Base-by-base conservation (phyloP, 108 stramenopile species). In the Nitzschia sp. region DNA sequence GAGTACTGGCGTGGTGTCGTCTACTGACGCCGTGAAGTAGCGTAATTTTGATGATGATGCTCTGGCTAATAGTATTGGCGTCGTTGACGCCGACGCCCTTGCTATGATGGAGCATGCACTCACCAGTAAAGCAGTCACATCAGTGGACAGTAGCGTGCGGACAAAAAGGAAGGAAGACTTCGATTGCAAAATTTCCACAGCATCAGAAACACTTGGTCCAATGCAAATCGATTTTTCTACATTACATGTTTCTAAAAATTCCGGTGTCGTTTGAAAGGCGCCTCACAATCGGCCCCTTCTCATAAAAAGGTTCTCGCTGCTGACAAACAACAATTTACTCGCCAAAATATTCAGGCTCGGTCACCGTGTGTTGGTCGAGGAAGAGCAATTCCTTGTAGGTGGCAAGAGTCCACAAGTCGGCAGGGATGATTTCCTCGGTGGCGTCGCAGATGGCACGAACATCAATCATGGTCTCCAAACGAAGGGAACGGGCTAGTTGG, bases 361-460 rank as follows among this genome's bases (percentile, higher is more conserved):
- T 70, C 1, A 71, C 45, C 13, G 75, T 85, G 72, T 90, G 85
- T 13, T 74, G 73, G 82, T 95, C 93, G 59, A 94, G 77, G 75
- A 96, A 98, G 63, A 97, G 70, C 54, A 98, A 70, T 65, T 97
- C 96, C 87, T 95, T 95, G 89, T 98, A 98, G 1, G 97, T 96
- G 47, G 97, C 93, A 66, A 96, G 80, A 64, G 94, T 87, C 95
- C 96, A 98, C 67, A 89, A 75, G 46, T 91, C 80, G 54, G 92
- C 95, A 54, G 96, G 94, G 26, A 92, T 83, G 54, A 91, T 83
- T 66, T 82, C 92, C 81, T 98, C 97, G 28, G 97, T 95, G 25
- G 82, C 85, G 79, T 98, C 97, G 64, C 90, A 92, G 31, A 84
- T 57, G 21, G 71, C 93, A 46, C 97, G 92, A 64, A 94, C 91